Evolutionary conservation across 257 asterid genomes (phyloP), one percentile per base, ranked within the genome.

Genomic region (Solanum acaule): DNA sequence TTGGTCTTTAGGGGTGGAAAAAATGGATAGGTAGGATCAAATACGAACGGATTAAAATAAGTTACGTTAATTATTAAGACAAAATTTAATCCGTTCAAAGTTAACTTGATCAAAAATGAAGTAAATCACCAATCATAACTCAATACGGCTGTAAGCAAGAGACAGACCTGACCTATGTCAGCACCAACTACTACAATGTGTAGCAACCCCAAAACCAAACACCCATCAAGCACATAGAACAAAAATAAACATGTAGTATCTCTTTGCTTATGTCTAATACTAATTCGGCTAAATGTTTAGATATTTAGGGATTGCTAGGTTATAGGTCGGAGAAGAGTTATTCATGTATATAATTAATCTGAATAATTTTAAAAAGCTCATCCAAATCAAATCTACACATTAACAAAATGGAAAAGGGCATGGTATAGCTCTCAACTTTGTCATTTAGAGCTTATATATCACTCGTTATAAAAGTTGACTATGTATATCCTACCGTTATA

Each of bases 131-230:
- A 23, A 56, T 20, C 1, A 63, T 63, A 23, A 63, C 16, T 63
- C 31, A 63, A 10, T 89, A 88, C 98, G 72, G 98, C 95, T 86
- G 98, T 92, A 85, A 97, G 97, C 86, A 97, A 90, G 87, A 95
- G 98, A 90, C 98, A 95, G 22, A 97, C 97, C 97, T 95, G 98
- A 79, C 98, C 98, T 37, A 94, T 92, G 65, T 98, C 98, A 81
- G 95, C 95, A 86, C 98, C 99, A 90, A 95, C 92, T 68, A 89
- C 93, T 75, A 95, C 95, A 22, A 98, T 96, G 89, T 93, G 98
- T 91, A 95, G 95, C 34, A 38, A 77, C 59, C 59, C 42, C 34
- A 38, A 77, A 15, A 37, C 59, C 84, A 40, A 38, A 38, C 20
- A 77, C 52, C 12, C 84, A 77, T 77, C 23, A 34, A 29, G 31